Conservation (phyloP, 1,139 yeast species). For the Pichia cactophila region DNA sequence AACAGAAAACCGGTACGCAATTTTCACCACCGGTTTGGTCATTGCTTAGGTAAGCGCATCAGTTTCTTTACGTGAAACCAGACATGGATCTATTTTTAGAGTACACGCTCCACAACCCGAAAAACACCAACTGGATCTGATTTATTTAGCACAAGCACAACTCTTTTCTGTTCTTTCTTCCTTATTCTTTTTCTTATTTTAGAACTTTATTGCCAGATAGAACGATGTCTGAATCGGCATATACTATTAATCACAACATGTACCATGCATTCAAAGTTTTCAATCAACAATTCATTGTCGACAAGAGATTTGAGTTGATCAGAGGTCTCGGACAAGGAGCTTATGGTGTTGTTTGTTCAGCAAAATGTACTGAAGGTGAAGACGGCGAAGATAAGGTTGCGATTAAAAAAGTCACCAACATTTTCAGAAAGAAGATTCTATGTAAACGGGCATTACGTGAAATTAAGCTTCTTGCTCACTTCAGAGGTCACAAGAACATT, state of each 20-base stretch:
- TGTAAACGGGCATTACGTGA: conserved; percentile 89
- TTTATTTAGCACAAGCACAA: neutral
- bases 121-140: neutral
- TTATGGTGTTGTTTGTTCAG: conserved; percentile 92
- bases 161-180: neutral
- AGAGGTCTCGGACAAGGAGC: conserved; percentile 97
- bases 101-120: neutral
- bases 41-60: too few relatives aligned
- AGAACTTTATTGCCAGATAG: neutral
- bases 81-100: neutral
- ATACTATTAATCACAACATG: conserved; percentile 45
- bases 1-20: too few relatives aligned
- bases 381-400: conserved; percentile 84
- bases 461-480: conserved; percentile 77
- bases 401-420: conserved; percentile 87
- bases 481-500: conserved; percentile 82
- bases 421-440: conserved; percentile 78
- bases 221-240: conserved; percentile 42
- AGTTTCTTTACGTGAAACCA: too few relatives aligned
- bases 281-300: conserved; percentile 86
- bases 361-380: conserved; percentile 62
- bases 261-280: conserved; percentile 45
- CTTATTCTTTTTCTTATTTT: neutral
- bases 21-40: too few relatives aligned
- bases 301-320: conserved; percentile 73